Percentiles rank a stretch among this genome's conserved stretches.
Conservation (phyloP, 2,329 filamentous ascomycete genomes). For the Rachicladosporium sp. region DNA sequence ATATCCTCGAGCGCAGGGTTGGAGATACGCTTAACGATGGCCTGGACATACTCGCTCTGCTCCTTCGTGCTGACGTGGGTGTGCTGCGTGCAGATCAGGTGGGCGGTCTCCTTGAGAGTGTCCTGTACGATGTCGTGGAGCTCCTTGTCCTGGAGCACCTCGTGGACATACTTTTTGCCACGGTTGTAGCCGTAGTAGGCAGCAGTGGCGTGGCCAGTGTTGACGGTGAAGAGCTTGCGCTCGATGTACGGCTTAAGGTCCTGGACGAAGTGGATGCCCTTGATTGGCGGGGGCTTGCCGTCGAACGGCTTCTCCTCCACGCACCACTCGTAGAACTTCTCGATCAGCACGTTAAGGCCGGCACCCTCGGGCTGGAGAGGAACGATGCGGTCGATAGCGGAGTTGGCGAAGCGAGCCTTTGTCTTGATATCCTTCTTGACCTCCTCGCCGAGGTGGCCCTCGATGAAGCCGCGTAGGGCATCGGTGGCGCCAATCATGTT, state of each 20-base stretch:
- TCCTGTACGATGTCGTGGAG: slow-evolving; percentile 70
- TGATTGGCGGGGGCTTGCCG: slow-evolving; percentile 56
- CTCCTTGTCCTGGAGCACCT: slow-evolving; percentile 67
- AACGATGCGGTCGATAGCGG: slow-evolving; percentile 95
- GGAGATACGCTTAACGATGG: slow-evolving; percentile 84
- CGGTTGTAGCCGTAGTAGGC: slow-evolving; percentile 89
- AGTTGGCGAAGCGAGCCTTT: slow-evolving; percentile 88
- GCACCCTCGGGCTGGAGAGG: slow-evolving; percentile 71
- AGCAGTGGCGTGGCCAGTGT: slow-evolving; percentile 91
- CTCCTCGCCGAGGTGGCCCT: slow-evolving; percentile 56
- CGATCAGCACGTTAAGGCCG: slow-evolving; percentile 83
- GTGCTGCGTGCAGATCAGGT: slow-evolving; percentile 78
- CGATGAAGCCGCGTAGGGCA: slow-evolving; percentile 64
- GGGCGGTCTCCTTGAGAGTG: slow-evolving; percentile 74
- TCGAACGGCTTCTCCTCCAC: slow-evolving; percentile 81
- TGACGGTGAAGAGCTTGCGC: slow-evolving; percentile 98
- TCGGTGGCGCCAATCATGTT: slow-evolving; percentile 94
- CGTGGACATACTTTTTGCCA: slow-evolving; percentile 78
- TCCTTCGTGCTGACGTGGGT: slow-evolving; percentile 55
- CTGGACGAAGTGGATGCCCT: slow-evolving; percentile 87
- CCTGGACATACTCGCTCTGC: slow-evolving; percentile 78
- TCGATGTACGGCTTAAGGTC: slow-evolving; percentile 92
- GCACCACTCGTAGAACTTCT: slow-evolving; percentile 99
- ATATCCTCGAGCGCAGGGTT: slow-evolving; percentile 88
- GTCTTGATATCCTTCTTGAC: slow-evolving; percentile 55